A percentile compares a stretch with the other conserved stretches of the same genome.
Evolutionary conservation across 305 asterid species (phyloP).

Genomic region (Solanum chacoense): DNA sequence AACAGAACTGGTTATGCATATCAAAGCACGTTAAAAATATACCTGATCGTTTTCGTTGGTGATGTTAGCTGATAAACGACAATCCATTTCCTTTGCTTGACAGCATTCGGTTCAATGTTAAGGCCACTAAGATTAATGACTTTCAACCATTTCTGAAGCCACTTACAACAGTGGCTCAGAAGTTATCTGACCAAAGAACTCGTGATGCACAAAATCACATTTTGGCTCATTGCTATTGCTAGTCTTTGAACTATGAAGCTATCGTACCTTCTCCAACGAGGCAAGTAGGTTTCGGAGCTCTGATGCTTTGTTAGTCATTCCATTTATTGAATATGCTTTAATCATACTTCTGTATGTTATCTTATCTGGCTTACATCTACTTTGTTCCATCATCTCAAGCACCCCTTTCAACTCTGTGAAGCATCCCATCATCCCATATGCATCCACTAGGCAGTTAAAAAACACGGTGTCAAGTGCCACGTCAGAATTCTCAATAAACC

Average conservation of each 20-base stretch:
- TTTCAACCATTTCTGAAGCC: background rate
- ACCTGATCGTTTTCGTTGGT: background rate
- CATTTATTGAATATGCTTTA: constrained; percentile 48
- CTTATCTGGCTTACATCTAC: constrained; percentile 65
- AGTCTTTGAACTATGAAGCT: background rate
- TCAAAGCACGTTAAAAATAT: background rate
- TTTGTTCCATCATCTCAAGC: constrained; percentile 60
- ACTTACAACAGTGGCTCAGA: background rate
- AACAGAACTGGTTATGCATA: background rate
- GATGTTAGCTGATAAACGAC: background rate
- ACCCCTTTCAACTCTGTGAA: constrained; percentile 65
- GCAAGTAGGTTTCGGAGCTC: constrained; percentile 47
- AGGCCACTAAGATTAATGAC: background rate
- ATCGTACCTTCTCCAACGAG: constrained; percentile 15
- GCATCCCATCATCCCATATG: constrained; percentile 85
- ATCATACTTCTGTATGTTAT: constrained; percentile 75
- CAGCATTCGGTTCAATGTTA: background rate
- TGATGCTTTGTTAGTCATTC: constrained; percentile 56
- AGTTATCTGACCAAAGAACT: background rate
- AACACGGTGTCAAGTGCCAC: constrained; percentile 62
- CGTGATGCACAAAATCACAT: background rate
- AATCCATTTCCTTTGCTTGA: background rate
- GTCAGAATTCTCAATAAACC: constrained; percentile 57
- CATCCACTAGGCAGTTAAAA: constrained; percentile 74
- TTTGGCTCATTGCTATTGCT: background rate